These are phyloP conservation scores for Saccharomyces hybrid DNA, from an alignment of 1,139 yeast genomes.

Conservation along the genomic window DNA sequence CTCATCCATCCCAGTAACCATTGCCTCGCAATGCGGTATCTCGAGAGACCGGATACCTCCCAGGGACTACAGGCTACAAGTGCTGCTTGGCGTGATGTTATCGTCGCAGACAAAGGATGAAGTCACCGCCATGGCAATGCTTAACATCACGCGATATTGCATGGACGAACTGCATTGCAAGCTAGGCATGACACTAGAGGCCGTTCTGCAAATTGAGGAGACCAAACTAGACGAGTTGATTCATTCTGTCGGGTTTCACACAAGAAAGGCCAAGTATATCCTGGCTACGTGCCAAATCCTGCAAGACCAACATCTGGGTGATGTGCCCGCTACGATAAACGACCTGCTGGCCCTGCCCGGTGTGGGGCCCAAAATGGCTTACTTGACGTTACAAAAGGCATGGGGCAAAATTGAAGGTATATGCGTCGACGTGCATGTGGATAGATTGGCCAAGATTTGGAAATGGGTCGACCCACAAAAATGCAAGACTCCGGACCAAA, in stretches of 20 bases:
- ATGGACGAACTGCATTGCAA: slow-evolving; percentile 29
- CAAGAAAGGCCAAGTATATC: slow-evolving; percentile 65
- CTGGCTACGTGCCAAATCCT: slow-evolving; percentile 53
- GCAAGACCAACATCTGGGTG: slow-evolving; percentile 46
- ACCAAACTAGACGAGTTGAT: slow-evolving; percentile 57
- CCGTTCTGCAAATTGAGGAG: slow-evolving; percentile 46
- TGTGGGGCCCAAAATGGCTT: slow-evolving; percentile 95
- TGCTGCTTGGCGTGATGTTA: slow-evolving; percentile 71
- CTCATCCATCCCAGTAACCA: slow-evolving; percentile 56
- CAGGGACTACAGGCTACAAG: slow-evolving; percentile 54
- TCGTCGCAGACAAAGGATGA: slow-evolving; percentile 92
- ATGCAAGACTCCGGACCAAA: slow-evolving; percentile 62
- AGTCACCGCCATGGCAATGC: slow-evolving; percentile 68
- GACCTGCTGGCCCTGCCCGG: slow-evolving; percentile 73
- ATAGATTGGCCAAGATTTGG: slow-evolving; percentile 74
- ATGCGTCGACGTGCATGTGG: slow-evolving; percentile 91
- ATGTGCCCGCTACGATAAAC: slow-evolving; percentile 60
- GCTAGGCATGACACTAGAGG: slow-evolving; percentile 37
- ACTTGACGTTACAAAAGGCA: slow-evolving; percentile 67
- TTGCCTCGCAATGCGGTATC: slow-evolving; percentile 28
- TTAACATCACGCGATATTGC: slow-evolving; percentile 44
- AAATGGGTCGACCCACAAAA: slow-evolving; percentile 55
- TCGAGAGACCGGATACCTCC: slow-evolving; percentile 33
- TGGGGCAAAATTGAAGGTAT: slow-evolving; percentile 74
- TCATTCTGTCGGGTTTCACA: slow-evolving; percentile 81